Evolutionary conservation across 208 protist genomes (phyloP), one percentile per base, ranked within the genome.

Genomic region (Leishmania guyanensis): DNA sequence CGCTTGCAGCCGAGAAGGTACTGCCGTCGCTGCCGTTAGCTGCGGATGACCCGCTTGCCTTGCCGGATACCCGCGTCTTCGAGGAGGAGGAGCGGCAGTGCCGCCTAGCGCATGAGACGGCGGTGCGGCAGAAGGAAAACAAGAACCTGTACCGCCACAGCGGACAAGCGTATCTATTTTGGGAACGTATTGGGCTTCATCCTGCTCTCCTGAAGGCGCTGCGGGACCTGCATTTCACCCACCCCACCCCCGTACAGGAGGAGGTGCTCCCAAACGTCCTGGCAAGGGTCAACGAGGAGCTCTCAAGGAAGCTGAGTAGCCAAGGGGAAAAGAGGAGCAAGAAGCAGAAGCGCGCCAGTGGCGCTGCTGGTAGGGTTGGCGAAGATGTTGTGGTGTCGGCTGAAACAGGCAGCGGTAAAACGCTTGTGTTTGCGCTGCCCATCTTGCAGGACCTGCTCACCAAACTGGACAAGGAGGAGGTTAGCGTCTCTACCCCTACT

Each of bases 361-460:
- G 53, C 2, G 54, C 53, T 26, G 62, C 74, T 33, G 3, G 66
- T 20, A 14, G 62, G 46, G 51, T 62, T 12, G 26, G 43, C 12
- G 89, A 91, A 62, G 96, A 99, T 79, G 84, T 98, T 22, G 84
- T 98, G n/a, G 96, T 97, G 51, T 96, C 97, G 20, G 94, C 96
- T 0, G 96, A 99, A 84, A 99, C 97, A 36, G 97, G 97, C 71
- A 96, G 89, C 79, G 98, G 99, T 39, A 99, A 99, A 90, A 99
- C 99, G 43, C 83, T 99, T 2, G 98, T 99, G 22, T 99, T 99
- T 86, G 93, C 99, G 22, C 90, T 99, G 33, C 99, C 99, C 20
- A 94, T 98, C 46, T 81, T 98, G 16, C 75, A 97, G 26, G 79
- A 93, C n/a, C 46, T 97, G 20, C 81, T 97, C 22, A 72, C 54